These are phyloP conservation scores for Ensete ventricosum DNA, from an alignment of 176 grass and related monocot genomes.

Conservation along the genomic window DNA sequence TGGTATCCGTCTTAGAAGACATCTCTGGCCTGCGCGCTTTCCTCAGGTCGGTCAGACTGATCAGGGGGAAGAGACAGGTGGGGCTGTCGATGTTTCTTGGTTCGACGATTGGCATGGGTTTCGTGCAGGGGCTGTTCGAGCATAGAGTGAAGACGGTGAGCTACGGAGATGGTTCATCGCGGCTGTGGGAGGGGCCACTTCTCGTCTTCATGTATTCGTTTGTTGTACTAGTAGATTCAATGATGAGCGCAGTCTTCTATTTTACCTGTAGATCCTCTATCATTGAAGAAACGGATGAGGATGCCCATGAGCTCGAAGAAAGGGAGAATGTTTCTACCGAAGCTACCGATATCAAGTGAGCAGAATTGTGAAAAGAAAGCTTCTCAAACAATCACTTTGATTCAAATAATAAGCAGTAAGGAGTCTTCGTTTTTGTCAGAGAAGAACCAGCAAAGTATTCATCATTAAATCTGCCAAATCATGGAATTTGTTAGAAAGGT, in stretches of 20 bases:
- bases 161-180: conserved; percentile 70
- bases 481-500: neutral
- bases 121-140: conserved; percentile 86
- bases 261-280: conserved; percentile 76
- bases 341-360: neutral
- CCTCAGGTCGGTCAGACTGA: conserved; percentile 50
- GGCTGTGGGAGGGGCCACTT: conserved; percentile 90
- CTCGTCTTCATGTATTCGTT: conserved; percentile 88
- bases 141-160: conserved; percentile 95
- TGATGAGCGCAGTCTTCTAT: conserved; percentile 91
- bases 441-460: neutral
- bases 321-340: conserved; percentile 5
- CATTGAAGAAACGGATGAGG: conserved; percentile 35
- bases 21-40: conserved; percentile 42
- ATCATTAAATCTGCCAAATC: neutral
- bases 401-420: neutral
- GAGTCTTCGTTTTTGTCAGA: neutral
- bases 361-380: neutral
- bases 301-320: conserved; percentile 2
- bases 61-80: conserved; percentile 74
- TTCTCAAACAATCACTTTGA: neutral
- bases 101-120: conserved; percentile 62
- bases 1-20: conserved; percentile 83
- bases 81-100: conserved; percentile 84
- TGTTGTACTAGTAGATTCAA: conserved; percentile 71